Base-by-base conservation (phyloP, 1,139 yeast species). In the Zygotorulaspora mrakii region DNA sequence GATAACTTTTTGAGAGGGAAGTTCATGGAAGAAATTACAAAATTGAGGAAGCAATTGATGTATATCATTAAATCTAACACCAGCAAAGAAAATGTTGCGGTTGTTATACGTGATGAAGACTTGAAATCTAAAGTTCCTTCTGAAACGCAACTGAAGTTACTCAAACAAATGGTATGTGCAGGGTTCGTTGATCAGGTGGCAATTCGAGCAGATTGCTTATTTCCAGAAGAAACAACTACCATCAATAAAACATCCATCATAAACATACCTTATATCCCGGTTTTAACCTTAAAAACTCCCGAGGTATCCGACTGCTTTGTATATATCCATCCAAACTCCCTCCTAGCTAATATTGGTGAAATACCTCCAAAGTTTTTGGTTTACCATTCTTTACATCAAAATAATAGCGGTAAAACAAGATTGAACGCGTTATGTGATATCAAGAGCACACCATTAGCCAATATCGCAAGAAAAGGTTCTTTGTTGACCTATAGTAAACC, bases 131-230 rank as follows among this genome's bases (percentile, higher is more conserved):
- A 72, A 0, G 77, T 86, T 7, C 98, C 98, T 0, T 64, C 72
- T 7, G 73, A 76, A 35, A 61, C 66, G 11, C 98, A 94, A 65
- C 60, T 87, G 8, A 74, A 78, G 39, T 83, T 94, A 1, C 66
- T 94, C 49, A 89, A 88, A 57, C 98, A 94, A 62, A 89, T 94
- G 79, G 70, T 91, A 7, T 77, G 96, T 2, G 82, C 96, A 0
- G 98, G 98, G 0, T 94, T 86, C 54, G 71, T 91, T 35, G 98
- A 94, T 60, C 95, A 86, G 57, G 75, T 91, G 13, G 95, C 95
- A 1, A 75, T 86, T 10, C 71, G 97, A 47, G 91, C 86, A 0
- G 96, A 88, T 56, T 43, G 39, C 14, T 52, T 80, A 22, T 66
- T 81, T 8, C 79, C 85, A n/a, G 67, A 79, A 0, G 94, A 83